phyloP scores from a whole-genome alignment of 2,329 filamentous ascomycete species.

The Apiospora pterosperma region DNA sequence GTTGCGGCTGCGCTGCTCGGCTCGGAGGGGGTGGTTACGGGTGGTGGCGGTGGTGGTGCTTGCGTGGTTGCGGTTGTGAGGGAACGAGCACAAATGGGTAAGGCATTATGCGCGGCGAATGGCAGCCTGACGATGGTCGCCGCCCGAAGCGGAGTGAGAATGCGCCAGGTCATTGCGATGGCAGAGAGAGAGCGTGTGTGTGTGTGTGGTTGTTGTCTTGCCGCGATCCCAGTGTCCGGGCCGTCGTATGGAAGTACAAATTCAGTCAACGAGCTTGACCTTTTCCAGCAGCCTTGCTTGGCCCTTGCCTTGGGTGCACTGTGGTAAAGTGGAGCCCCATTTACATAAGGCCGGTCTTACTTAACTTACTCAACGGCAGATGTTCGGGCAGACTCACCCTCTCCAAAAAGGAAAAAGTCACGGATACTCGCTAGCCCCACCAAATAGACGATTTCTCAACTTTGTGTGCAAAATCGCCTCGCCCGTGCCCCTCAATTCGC shows the following conservation, averaged over 20 bases:
- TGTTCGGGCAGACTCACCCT: not conserved
- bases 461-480: slow-evolving; percentile 2
- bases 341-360: not conserved
- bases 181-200: no score
- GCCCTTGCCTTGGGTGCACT: no score
- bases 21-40: not conserved
- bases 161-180: not conserved
- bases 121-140: not conserved
- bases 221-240: not conserved
- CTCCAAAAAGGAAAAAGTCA: not conserved
- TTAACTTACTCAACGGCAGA: not conserved
- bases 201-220: not conserved
- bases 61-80: not conserved
- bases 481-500: slow-evolving; percentile 1
- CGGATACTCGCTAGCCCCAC: not conserved
- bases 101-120: not conserved
- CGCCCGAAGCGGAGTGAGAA: not conserved
- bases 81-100: not conserved
- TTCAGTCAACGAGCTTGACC: not conserved
- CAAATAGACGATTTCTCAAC: slow-evolving; percentile 1
- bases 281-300: not conserved
- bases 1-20: not conserved
- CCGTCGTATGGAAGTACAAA: no score
- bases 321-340: not conserved
- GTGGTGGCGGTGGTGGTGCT: not conserved